A percentile compares a stretch with the other conserved stretches of the same genome.
These are phyloP conservation scores for Colletotrichum lindemuthianum DNA, from an alignment of 2,329 filamentous ascomycete genomes.

Conservation along the genomic window DNA sequence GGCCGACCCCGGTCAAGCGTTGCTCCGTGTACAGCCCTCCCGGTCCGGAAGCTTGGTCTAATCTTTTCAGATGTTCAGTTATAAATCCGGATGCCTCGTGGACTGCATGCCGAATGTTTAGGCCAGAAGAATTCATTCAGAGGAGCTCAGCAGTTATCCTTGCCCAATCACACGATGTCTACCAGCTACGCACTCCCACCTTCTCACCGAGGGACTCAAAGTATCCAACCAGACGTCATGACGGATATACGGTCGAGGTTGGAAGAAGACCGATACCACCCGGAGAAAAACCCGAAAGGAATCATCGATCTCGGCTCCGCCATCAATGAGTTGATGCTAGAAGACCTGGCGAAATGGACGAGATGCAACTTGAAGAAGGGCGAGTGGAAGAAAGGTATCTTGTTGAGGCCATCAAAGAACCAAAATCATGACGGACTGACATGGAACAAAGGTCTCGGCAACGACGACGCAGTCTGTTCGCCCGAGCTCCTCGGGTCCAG, in stretches of 20 bases:
- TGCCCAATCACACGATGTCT: neutral
- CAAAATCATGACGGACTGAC: neutral
- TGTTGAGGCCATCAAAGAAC: no score
- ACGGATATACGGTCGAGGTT: neutral
- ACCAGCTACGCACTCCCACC: neutral
- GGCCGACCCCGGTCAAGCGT: neutral
- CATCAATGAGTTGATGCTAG: slow-evolving; percentile 25
- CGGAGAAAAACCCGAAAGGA: slow-evolving; percentile 6
- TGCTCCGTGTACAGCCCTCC: neutral
- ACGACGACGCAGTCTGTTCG: neutral
- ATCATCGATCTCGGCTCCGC: slow-evolving; percentile 24
- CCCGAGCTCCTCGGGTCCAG: neutral
- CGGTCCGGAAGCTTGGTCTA: no score
- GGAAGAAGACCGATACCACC: neutral
- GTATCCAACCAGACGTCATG: neutral
- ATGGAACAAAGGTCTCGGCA: slow-evolving; percentile 4
- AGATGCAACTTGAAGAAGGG: slow-evolving; percentile 21
- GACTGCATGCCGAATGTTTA: no score
- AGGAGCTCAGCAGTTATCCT: no score
- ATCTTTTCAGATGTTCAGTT: no score
- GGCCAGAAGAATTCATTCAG: no score
- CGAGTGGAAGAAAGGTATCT: slow-evolving; percentile 5
- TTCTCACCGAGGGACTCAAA: neutral
- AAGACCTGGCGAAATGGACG: slow-evolving; percentile 13
- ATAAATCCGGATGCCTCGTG: no score